Conservation (phyloP, 352 stramenopile species). For the Phytophthora aleatoria region DNA sequence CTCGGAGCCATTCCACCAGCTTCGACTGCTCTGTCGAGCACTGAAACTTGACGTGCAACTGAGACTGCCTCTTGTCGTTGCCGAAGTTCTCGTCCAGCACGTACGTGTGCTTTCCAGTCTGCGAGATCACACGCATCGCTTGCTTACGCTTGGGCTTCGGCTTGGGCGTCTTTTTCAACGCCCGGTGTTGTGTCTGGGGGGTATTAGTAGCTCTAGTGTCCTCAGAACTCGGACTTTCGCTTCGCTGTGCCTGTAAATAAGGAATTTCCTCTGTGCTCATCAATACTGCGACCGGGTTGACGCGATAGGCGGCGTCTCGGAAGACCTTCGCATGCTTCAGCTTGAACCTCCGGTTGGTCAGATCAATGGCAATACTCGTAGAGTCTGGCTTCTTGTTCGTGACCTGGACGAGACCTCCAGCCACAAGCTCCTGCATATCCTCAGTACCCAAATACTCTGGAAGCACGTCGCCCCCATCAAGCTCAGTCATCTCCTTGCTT, state of each 20-base stretch:
- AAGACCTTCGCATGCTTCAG: constrained; percentile 42
- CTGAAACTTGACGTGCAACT: constrained; percentile 54
- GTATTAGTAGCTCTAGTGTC: background rate
- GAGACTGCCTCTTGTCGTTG: constrained; percentile 28
- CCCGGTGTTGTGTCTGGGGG: constrained; percentile 22
- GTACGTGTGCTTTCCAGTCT: constrained; percentile 32
- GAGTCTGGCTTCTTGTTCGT: background rate
- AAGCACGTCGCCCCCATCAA: constrained; percentile 38
- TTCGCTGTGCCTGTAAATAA: background rate
- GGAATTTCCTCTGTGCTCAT: constrained; percentile 45
- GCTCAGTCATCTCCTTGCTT: constrained; percentile 5
- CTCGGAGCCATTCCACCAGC: constrained; percentile 64
- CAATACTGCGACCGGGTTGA: constrained; percentile 55
- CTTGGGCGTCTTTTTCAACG: constrained; percentile 39
- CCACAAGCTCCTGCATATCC: constrained; percentile 24
- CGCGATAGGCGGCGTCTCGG: constrained; percentile 42
- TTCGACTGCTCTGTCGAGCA: constrained; percentile 50
- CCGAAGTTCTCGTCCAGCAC: constrained; percentile 43
- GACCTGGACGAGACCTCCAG: constrained; percentile 7
- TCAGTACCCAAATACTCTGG: constrained; percentile 38
- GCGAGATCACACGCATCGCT: background rate
- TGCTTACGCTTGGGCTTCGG: constrained; percentile 40
- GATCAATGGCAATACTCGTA: constrained; percentile 32
- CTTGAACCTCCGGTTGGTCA: constrained; percentile 37
- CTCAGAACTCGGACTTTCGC: background rate